Evolutionary conservation across 1,139 yeast genomes (phyloP).

Genomic region (Meyerozyma sp.): DNA sequence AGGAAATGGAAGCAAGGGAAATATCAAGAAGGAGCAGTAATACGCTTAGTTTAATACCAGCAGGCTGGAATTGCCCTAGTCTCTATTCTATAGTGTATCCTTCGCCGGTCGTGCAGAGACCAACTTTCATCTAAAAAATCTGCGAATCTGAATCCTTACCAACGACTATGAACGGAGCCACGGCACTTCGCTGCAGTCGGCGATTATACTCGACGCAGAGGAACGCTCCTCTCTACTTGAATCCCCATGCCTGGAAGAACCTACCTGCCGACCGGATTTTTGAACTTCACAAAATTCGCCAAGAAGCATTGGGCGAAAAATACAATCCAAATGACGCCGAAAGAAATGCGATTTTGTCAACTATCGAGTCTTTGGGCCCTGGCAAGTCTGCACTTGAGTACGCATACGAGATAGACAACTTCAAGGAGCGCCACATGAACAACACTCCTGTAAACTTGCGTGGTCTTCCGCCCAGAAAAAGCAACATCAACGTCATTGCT

Average conservation of each 20-base stretch:
- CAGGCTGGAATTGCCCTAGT: not conserved
- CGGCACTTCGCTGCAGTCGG: slow-evolving; percentile 2
- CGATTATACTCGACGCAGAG: slow-evolving; percentile 13
- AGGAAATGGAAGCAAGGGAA: slow-evolving; percentile 1
- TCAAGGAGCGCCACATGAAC: slow-evolving; percentile 42
- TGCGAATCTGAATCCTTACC: not conserved
- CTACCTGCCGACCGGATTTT: slow-evolving; percentile 60
- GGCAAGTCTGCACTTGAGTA: slow-evolving; percentile 36
- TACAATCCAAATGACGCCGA: slow-evolving; percentile 51
- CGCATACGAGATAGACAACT: slow-evolving; percentile 41
- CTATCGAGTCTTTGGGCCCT: slow-evolving; percentile 27
- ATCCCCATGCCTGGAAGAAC: slow-evolving; percentile 68
- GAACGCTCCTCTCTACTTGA: slow-evolving; percentile 29
- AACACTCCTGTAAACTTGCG: slow-evolving; percentile 35
- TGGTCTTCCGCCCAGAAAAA: slow-evolving; percentile 37
- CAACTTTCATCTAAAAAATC: not conserved
- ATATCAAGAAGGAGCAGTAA: not conserved
- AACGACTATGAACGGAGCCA: not conserved
- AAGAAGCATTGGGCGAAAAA: slow-evolving; percentile 48
- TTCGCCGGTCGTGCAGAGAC: not conserved
- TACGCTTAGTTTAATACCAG: not conserved
- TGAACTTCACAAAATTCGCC: slow-evolving; percentile 56
- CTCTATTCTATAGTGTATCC: not conserved
- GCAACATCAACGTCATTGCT: slow-evolving; percentile 34
- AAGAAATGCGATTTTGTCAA: slow-evolving; percentile 43